These are phyloP conservation scores for Botrytis fragariae DNA, from an alignment of 2,329 filamentous ascomycete genomes.

Conservation along the genomic window DNA sequence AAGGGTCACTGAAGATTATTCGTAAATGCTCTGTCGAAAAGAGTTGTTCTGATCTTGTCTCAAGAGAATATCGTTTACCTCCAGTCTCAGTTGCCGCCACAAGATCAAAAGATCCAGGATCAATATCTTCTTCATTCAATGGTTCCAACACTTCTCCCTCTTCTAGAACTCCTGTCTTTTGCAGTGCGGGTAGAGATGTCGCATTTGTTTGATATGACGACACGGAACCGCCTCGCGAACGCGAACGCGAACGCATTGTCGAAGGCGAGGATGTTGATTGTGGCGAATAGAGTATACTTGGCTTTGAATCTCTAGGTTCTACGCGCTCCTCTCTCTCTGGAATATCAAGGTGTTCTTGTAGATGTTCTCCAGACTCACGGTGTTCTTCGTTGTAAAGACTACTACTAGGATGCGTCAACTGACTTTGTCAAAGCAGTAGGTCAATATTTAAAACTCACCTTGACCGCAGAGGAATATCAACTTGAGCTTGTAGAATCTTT, in stretches of 20 bases:
- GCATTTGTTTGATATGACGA: slow-evolving; percentile 34
- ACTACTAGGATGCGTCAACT: slow-evolving; percentile 1
- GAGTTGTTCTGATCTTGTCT: slow-evolving; percentile 61
- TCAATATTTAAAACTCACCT: background rate
- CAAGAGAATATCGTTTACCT: slow-evolving; percentile 51
- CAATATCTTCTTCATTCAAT: slow-evolving; percentile 46
- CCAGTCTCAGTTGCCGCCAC: slow-evolving; percentile 44
- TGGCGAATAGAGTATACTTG: slow-evolving; percentile 1
- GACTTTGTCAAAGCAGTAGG: background rate
- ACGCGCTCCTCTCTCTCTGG: slow-evolving; percentile 7
- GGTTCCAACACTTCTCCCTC: slow-evolving; percentile 53
- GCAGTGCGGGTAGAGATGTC: slow-evolving; percentile 35
- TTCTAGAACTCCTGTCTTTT: slow-evolving; percentile 30
- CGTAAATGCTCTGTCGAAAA: slow-evolving; percentile 65
- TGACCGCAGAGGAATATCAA: background rate
- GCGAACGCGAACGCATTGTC: slow-evolving; percentile 24
- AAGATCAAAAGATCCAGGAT: slow-evolving; percentile 54
- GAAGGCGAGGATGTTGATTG: slow-evolving; percentile 24
- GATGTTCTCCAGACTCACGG: background rate
- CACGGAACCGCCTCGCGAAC: slow-evolving; percentile 29
- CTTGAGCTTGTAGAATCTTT: slow-evolving; percentile 14
- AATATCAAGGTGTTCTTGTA: background rate
- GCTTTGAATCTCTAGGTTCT: slow-evolving; percentile 16
- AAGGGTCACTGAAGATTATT: slow-evolving; percentile 62
- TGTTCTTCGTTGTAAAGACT: slow-evolving; percentile 17